phyloP scores from a whole-genome alignment of 1,284 basidiomycete species.

The Tilletia indica region DNA sequence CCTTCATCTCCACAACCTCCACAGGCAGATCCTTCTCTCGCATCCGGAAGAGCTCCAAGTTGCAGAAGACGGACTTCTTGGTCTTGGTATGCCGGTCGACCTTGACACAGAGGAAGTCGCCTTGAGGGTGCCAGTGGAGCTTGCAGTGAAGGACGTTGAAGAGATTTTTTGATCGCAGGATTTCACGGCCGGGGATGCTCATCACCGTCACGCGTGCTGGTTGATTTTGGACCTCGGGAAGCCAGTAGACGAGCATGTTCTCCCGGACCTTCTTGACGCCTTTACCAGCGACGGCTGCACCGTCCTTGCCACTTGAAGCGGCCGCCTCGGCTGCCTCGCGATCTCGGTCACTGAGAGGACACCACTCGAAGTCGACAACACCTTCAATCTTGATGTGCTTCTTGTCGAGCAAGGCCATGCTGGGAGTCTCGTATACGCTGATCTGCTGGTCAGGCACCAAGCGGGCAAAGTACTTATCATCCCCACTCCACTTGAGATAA shows the following conservation, averaged over 20 bases:
- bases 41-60: conserved; percentile 95
- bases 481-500: conserved; percentile 93
- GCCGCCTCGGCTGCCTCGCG: conserved; percentile 62
- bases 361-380: conserved; percentile 99
- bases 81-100: conserved; percentile 99
- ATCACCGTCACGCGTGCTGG: conserved; percentile 93
- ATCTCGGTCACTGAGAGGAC: conserved; percentile 80
- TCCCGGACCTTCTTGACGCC: conserved; percentile 65
- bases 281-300: conserved; percentile 35
- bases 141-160: conserved; percentile 99
- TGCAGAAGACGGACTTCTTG: conserved; percentile 98
- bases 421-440: conserved; percentile 91
- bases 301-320: conserved; percentile 18
- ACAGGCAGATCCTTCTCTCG: conserved; percentile 98
- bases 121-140: conserved; percentile 97
- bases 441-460: conserved; percentile 87
- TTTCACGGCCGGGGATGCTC: conserved; percentile 78
- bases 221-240: conserved; percentile 90
- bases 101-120: conserved; percentile 98
- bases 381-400: conserved; percentile 98
- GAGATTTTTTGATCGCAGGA: conserved; percentile 91
- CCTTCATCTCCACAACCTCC: conserved; percentile 95
- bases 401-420: conserved; percentile 91
- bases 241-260: conserved; percentile 97
- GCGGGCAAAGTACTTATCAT: conserved; percentile 91